phyloP scores from a whole-genome alignment of 176 grass and related monocot species.

The Areca catechu region DNA sequence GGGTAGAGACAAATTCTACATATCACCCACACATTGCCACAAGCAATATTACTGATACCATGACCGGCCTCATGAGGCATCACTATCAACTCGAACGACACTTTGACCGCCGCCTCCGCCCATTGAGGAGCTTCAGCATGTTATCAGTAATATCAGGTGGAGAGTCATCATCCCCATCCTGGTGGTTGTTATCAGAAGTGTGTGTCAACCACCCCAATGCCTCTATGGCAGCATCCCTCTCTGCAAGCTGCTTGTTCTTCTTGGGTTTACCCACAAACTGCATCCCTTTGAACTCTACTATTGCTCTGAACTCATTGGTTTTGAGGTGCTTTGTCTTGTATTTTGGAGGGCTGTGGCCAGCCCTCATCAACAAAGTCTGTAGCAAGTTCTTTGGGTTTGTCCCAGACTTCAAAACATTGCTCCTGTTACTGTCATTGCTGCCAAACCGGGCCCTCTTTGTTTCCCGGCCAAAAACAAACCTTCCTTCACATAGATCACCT shows the following conservation, averaged over 20 bases:
- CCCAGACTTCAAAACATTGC: constrained; percentile 44
- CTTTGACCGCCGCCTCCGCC: constrained; percentile 40
- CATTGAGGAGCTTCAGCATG: constrained; percentile 85
- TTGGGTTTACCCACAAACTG: constrained; percentile 91
- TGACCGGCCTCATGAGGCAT: no score
- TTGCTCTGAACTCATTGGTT: constrained; percentile 86
- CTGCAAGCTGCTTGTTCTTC: constrained; percentile 83
- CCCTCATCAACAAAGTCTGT: constrained; percentile 93
- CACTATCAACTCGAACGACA: neutral
- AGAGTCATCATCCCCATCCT: constrained; percentile 43
- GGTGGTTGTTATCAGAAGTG: constrained; percentile 56
- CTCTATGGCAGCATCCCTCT: constrained; percentile 87
- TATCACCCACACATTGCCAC: no score
- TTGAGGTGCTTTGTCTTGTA: constrained; percentile 94
- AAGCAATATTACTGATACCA: no score
- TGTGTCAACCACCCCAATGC: constrained; percentile 79
- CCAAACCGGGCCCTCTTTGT: constrained; percentile 31
- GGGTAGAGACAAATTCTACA: no score
- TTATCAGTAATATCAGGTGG: constrained; percentile 72
- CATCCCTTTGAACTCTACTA: constrained; percentile 98
- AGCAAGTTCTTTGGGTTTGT: constrained; percentile 82
- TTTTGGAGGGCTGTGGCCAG: constrained; percentile 74
- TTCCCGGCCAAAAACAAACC: constrained; percentile 87
- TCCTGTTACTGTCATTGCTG: constrained; percentile 30
- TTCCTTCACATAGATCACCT: constrained; percentile 84